Percentiles rank a stretch among this genome's conserved stretches.
phyloP scores from a whole-genome alignment of 106 monocot species.

The Dendrobium nobile region DNA sequence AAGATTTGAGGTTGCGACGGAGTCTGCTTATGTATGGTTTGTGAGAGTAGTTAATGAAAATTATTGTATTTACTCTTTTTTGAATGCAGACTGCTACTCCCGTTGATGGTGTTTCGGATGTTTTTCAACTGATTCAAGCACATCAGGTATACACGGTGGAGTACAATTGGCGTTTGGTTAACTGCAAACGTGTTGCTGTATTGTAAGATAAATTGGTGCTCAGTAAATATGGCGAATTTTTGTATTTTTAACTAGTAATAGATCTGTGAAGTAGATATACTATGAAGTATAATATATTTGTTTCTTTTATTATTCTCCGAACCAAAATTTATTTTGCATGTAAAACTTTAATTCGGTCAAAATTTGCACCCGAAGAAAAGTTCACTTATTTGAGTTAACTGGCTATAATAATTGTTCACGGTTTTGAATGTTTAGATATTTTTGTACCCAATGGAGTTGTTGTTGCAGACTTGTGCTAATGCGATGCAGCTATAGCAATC shows the following conservation, averaged over 20 bases:
- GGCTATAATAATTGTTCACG: too few relatives aligned
- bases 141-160: slow-evolving; percentile 36
- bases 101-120: slow-evolving; percentile 16
- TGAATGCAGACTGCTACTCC: slow-evolving; percentile 15
- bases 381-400: too few relatives aligned
- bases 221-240: not conserved
- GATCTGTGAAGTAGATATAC: too few relatives aligned
- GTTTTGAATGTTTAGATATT: too few relatives aligned
- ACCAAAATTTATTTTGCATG: too few relatives aligned
- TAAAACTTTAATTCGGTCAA: too few relatives aligned
- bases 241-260: not conserved
- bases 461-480: not conserved
- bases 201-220: not conserved
- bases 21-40: not conserved
- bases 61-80: not conserved
- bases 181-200: not conserved
- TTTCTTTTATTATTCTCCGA: too few relatives aligned
- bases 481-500: not conserved
- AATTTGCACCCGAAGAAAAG: too few relatives aligned
- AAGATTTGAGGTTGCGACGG: not conserved
- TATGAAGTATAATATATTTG: too few relatives aligned
- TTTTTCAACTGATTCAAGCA: slow-evolving; percentile 29
- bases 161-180: not conserved
- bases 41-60: not conserved
- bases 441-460: not conserved